These are phyloP conservation scores for Balakata baccata DNA, from an alignment of 345 rosid genomes.

Conservation along the genomic window DNA sequence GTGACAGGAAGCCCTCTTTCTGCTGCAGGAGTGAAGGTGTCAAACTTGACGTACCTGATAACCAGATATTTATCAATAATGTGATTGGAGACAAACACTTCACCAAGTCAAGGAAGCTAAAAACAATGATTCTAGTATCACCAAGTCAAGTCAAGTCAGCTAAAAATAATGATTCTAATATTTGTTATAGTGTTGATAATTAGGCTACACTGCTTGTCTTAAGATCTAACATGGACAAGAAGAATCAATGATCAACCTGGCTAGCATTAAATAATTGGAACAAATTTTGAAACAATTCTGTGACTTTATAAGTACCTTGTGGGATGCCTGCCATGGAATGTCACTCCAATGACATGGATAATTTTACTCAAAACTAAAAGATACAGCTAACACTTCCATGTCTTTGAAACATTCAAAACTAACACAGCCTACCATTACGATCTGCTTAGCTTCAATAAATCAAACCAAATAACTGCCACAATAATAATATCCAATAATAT, in stretches of 20 bases:
- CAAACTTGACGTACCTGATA: conserved; percentile 87
- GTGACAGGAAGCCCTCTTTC: conserved; percentile 90
- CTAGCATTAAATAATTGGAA: background rate
- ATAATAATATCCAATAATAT: background rate
- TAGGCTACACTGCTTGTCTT: background rate
- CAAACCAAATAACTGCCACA: background rate
- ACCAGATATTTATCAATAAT: conserved; percentile 20
- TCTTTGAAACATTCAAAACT: background rate
- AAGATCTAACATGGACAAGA: background rate
- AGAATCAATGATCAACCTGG: background rate
- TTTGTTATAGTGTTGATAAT: background rate
- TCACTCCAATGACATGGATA: background rate
- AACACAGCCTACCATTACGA: background rate
- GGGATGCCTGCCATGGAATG: background rate
- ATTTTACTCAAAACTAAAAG: background rate
- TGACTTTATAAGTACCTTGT: background rate
- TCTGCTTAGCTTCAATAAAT: background rate
- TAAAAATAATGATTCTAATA: background rate
- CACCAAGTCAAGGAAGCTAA: conserved; percentile 4
- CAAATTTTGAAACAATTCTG: too few species aligned
- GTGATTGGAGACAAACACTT: conserved; percentile 17
- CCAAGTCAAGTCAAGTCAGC: conserved; percentile 8
- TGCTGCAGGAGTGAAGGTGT: conserved; percentile 90
- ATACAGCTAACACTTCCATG: background rate
- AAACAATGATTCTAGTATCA: background rate